Conservation (phyloP, 352 stramenopile species). For the Phytophthora hybrid region DNA sequence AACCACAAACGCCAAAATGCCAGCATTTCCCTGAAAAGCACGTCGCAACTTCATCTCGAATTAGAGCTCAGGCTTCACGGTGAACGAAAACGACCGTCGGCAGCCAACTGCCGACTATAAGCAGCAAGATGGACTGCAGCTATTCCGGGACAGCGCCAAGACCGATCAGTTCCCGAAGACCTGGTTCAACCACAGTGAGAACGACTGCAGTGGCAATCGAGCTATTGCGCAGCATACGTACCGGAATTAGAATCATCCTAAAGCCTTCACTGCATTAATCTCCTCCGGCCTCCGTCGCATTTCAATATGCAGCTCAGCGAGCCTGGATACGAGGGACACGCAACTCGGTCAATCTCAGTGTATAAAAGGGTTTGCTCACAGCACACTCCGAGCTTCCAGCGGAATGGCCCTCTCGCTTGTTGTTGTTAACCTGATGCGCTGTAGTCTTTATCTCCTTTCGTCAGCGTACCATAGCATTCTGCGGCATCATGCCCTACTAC, state of each 20-base stretch:
- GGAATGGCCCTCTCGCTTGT: not conserved
- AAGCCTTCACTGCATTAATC: slow-evolving; percentile 16
- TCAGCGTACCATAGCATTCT: not conserved
- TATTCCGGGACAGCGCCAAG: slow-evolving; percentile 24
- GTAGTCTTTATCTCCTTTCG: slow-evolving; percentile 7
- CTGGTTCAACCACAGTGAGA: slow-evolving; percentile 29
- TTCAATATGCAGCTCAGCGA: not conserved
- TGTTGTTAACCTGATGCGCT: slow-evolving; percentile 12
- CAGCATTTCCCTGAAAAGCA: slow-evolving; percentile 29
- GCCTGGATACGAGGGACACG: not conserved
- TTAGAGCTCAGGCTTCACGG: slow-evolving; percentile 36
- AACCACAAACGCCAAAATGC: slow-evolving; percentile 37
- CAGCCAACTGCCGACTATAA: slow-evolving; percentile 32
- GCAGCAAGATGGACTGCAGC: slow-evolving; percentile 3
- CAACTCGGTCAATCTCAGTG: not conserved
- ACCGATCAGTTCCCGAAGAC: slow-evolving; percentile 20
- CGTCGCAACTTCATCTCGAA: slow-evolving; percentile 41
- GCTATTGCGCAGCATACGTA: not conserved
- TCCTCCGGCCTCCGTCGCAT: slow-evolving; percentile 4
- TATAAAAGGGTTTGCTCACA: slow-evolving; percentile 1
- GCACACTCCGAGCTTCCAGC: slow-evolving; percentile 7
- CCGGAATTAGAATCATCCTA: slow-evolving; percentile 11
- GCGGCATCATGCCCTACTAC: slow-evolving; percentile 1
- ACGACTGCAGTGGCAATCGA: not conserved
- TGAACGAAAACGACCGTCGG: slow-evolving; percentile 35